Base-by-base conservation (phyloP, 2,329 filamentous ascomycete genomes). In the Fusarium nematophilum region DNA sequence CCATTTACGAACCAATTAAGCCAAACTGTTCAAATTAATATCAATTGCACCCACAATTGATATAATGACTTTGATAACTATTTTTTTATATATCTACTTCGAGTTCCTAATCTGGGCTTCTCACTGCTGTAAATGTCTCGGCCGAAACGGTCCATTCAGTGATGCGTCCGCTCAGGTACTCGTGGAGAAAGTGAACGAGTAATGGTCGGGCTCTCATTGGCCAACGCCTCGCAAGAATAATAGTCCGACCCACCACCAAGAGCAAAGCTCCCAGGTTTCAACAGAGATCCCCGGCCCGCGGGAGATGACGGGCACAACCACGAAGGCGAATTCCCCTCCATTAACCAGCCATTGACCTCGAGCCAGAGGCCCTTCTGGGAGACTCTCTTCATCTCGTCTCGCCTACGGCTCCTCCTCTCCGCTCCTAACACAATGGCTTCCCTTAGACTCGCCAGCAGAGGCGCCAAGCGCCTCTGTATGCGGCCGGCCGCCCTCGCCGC, bases 391-490 rank as follows among this genome's bases (percentile, higher is more conserved):
- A 65, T 63, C 61, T 66, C 61, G 52, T 65, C 59, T 65, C 64
- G 64, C 69, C 66, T 64, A 66, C 64, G 68, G 65, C 63, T 62
- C 64, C 66, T 62, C 53, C 54, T 65, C 61, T 63, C 59, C 59
- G 43, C 59, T 57, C 63, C 51, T 70, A 62, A 40, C 74, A 80
- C 76, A 79, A 93, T 93, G 90, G 84, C 89, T 76, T 83, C 87
- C 70, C 81, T 93, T 79, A 87, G 90, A 78, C 83, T 93, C 74
- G 89, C 88, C 76, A 84, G 87, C 83, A 85, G 83, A 78, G 83
- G 86, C 76, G 88, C 88, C 77, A 88, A 86, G 79, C 87, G 88
- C 70, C 79, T 90, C 69, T 87, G 83, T 73, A 77, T 87, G 67
- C 82, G 79, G 63, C 81, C 75, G 61, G 68, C 76, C 44, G 62